Evolutionary conservation across 2,329 filamentous ascomycete species (phyloP), one percentile per base, ranked within the genome.

Genomic region (Talaromyces funiculosus): DNA sequence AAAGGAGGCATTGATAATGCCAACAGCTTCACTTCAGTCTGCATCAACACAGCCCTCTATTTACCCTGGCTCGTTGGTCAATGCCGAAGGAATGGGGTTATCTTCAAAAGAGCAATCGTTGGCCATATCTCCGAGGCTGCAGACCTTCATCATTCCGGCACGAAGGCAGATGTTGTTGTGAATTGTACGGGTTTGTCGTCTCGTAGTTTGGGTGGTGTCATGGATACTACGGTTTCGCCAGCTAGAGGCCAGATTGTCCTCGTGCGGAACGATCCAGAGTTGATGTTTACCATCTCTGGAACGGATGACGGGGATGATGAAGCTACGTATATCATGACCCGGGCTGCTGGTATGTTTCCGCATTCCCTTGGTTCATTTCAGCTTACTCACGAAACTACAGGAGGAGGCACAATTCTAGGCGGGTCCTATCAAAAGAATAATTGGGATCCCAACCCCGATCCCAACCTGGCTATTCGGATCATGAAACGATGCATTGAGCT

Each of bases 41-140:
- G 92, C 76, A 93, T 97, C 73, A 97, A 97, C 77, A 90, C 90
- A 0, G 85, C 89, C 43, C 77, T 97, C 61, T 97, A 97, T 75
- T 84, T 97, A 2, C 86, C 90, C 3, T 97, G 90, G 85, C 86
- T 97, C 0, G 79, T 90, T 0, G 89, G 90, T 0, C 87, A 94
- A 76, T 95, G 90, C 72, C 81, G 89, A 29, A 86, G 85, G 67
- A 84, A 86, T 60, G 90, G 90, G 29, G 88, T 90, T 6, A 78
- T 85, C 0, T 78, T 93, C 68, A 83, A 84, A 67, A 84, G 90
- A 20, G 84, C 77, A 2, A 72, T 82, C 1, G 75, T 92, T 51
- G 75, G 77, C n/a, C 89, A 97, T 72, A 83, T 97, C 61, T 75
- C 80, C 0, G 88, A 96, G 43, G 91, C 91, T 0, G 79, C 83